A percentile compares a stretch with the other conserved stretches of the same genome.
These are phyloP conservation scores for Fusarium coicis DNA, from an alignment of 2,329 filamentous ascomycete species.

Conservation along the genomic window DNA sequence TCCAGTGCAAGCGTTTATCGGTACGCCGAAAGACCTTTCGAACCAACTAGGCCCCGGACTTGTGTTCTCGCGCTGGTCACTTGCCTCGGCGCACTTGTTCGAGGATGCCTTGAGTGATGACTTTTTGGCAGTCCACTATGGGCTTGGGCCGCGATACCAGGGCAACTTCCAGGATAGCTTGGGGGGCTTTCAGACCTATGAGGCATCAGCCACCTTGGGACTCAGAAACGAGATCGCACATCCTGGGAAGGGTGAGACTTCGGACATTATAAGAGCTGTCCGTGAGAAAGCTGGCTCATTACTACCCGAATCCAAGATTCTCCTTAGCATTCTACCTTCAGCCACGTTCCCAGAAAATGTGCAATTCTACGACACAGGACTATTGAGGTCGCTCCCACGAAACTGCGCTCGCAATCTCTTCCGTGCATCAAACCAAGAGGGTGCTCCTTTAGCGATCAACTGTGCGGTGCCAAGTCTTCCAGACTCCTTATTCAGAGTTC, in stretches of 20 bases:
- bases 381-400: constrained; percentile 81
- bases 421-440: constrained; percentile 55
- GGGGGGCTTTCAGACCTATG: constrained; percentile 95
- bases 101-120: constrained; percentile 91
- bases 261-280: constrained; percentile 91
- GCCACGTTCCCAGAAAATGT: constrained; percentile 86
- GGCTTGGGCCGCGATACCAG: constrained; percentile 89
- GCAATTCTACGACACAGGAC: constrained; percentile 78
- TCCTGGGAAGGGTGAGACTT: constrained; percentile 88
- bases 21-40: constrained; percentile 90
- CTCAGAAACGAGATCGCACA: constrained; percentile 91
- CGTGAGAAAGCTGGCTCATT: constrained; percentile 84
- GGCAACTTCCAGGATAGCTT: constrained; percentile 98
- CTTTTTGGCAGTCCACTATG: constrained; percentile 88
- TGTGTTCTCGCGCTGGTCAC: constrained; percentile 83
- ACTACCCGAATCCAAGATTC: constrained; percentile 81
- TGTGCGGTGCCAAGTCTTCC: constrained; percentile 87
- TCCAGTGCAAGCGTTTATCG: constrained; percentile 90
- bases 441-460: constrained; percentile 86
- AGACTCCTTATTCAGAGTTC: constrained; percentile 82
- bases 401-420: constrained; percentile 72
- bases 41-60: constrained; percentile 77
- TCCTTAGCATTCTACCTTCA: constrained; percentile 85
- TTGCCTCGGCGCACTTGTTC: constrained; percentile 90
- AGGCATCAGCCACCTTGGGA: constrained; percentile 89